Percentiles rank a stretch among this genome's conserved stretches.
phyloP scores from a whole-genome alignment of 768 basidiomycete species.

The Boletus bicolor region DNA sequence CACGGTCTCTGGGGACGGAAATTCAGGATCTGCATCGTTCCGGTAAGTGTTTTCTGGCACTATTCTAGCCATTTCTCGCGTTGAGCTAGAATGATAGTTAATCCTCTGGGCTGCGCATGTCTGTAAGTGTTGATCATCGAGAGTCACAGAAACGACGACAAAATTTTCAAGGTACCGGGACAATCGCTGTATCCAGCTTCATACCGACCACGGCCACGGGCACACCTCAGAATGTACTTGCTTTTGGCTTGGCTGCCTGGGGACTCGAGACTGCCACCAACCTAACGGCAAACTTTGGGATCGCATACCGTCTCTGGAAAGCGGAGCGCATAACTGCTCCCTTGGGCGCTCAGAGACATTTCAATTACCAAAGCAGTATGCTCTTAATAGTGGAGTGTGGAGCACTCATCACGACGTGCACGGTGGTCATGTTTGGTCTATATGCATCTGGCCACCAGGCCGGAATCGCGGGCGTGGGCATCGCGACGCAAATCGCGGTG shows the following conservation, averaged over 20 bases:
- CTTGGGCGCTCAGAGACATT: constrained; percentile 2
- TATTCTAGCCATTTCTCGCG: not conserved
- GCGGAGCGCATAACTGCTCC: not conserved
- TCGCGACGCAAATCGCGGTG: constrained; percentile 21
- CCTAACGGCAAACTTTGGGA: constrained; percentile 14
- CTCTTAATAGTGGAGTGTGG: constrained; percentile 21
- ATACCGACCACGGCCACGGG: constrained; percentile 7
- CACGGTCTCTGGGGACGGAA: constrained; percentile 15
- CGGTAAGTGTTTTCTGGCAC: constrained; percentile 4
- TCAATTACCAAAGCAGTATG: constrained; percentile 12
- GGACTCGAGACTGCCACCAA: constrained; percentile 18
- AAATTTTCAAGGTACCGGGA: constrained; percentile 9
- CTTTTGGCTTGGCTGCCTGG: constrained; percentile 17
- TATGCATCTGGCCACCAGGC: constrained; percentile 10
- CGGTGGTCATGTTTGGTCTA: constrained; percentile 19
- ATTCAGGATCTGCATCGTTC: constrained; percentile 11
- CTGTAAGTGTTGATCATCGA: constrained; percentile 10
- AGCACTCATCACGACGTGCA: constrained; percentile 19
- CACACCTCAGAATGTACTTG: not conserved
- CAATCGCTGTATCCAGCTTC: constrained; percentile 18
- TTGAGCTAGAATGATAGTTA: constrained; percentile 7
- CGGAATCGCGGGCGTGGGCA: constrained; percentile 13
- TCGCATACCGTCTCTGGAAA: constrained; percentile 18
- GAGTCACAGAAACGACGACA: not conserved
- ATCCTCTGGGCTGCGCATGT: constrained; percentile 16